Percentiles rank a stretch among this genome's conserved stretches.
These are phyloP conservation scores for Xylaria sp. DNA, from an alignment of 2,329 filamentous ascomycete species.

Conservation along the genomic window DNA sequence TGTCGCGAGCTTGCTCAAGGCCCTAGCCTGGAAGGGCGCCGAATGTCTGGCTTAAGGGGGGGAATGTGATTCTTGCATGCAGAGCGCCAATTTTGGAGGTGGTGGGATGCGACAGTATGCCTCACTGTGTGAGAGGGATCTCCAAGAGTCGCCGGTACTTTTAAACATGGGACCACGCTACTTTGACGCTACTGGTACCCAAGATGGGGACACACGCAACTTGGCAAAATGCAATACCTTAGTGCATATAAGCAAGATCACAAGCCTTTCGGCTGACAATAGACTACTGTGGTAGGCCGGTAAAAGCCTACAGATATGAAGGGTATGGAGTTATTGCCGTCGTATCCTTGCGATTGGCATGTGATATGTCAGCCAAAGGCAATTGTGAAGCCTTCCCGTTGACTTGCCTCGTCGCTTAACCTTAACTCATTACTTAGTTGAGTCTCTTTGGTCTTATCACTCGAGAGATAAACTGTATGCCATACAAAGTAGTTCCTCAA, in stretches of 20 bases:
- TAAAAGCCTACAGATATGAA: background rate
- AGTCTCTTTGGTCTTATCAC: too few species aligned
- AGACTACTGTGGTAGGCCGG: too few species aligned
- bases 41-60: constrained; percentile 4
- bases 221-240: too few species aligned
- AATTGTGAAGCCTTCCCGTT: background rate
- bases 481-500: too few species aligned
- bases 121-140: constrained; percentile 14
- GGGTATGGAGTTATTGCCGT: background rate
- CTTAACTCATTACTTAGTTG: too few species aligned
- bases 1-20: constrained; percentile 15
- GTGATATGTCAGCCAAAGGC: background rate
- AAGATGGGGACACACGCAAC: background rate
- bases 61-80: background rate
- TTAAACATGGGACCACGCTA: too few species aligned
- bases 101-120: constrained; percentile 11
- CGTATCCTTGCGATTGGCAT: background rate
- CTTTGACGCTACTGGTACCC: too few species aligned
- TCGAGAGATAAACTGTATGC: too few species aligned
- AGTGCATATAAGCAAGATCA: background rate
- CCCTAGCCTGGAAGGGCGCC: constrained; percentile 12
- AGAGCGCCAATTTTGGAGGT: background rate
- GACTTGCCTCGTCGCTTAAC: background rate
- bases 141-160: constrained; percentile 17
- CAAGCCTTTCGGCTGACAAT: constrained; percentile 1